Percentiles rank a stretch among this genome's conserved stretches.
These are phyloP conservation scores for Lasiodiplodia theobromae DNA, from an alignment of 2,329 filamentous ascomycete species.

Conservation along the genomic window DNA sequence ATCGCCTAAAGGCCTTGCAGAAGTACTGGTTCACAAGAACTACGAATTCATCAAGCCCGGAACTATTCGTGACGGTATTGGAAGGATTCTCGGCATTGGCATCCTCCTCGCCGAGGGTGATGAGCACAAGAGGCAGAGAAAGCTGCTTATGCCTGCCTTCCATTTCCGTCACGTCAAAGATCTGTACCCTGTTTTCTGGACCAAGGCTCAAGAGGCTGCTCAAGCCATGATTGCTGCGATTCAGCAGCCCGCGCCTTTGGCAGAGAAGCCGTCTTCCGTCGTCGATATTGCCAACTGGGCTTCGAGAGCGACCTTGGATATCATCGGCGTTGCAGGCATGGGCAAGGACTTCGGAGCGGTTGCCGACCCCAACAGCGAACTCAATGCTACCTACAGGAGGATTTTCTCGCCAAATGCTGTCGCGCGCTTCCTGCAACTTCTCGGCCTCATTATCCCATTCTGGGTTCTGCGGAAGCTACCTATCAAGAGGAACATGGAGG, in stretches of 20 bases:
- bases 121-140: conserved; percentile 75
- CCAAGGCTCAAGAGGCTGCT: conserved; percentile 54
- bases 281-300: conserved; percentile 56
- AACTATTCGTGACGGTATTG: conserved; percentile 60
- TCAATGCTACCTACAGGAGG: conserved; percentile 59
- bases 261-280: conserved; percentile 40
- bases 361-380: conserved; percentile 57
- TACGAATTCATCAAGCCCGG: conserved; percentile 60
- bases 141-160: conserved; percentile 58
- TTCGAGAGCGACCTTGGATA: conserved; percentile 63
- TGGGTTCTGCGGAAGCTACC: conserved; percentile 71
- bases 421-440: conserved; percentile 63
- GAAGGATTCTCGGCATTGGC: conserved; percentile 72
- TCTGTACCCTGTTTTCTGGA: conserved; percentile 58
- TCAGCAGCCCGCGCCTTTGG: conserved; percentile 34
- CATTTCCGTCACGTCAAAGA: conserved; percentile 59
- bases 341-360: conserved; percentile 64
- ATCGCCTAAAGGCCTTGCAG: conserved; percentile 55
- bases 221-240: conserved; percentile 43
- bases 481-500: conserved; percentile 67
- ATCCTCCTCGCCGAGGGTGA: conserved; percentile 87
- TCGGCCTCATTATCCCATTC: conserved; percentile 68
- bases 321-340: conserved; percentile 65
- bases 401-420: conserved; percentile 59
- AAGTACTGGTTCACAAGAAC: conserved; percentile 58